phyloP scores from a whole-genome alignment of 305 asterid genomes.

The Fraxinus xanthoxyloides region DNA sequence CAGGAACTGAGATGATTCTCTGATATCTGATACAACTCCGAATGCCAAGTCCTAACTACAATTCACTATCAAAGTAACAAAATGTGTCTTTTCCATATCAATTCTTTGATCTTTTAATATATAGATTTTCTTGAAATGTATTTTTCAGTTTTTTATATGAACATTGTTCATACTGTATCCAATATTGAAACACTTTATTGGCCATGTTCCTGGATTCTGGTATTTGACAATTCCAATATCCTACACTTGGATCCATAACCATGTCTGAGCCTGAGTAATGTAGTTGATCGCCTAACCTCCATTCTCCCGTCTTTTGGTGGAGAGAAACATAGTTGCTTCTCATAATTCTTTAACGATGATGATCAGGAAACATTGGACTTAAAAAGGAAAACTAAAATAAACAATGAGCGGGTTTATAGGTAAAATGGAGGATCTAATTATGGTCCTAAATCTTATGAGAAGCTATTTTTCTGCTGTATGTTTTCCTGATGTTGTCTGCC shows the following conservation, averaged over 20 bases:
- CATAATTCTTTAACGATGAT: not conserved
- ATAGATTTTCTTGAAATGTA: not conserved
- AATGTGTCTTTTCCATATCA: not conserved
- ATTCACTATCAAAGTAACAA: not conserved
- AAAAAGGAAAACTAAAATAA: not conserved
- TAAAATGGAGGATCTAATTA: not conserved
- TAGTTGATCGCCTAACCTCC: not conserved
- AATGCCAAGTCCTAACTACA: not conserved
- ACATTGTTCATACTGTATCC: not conserved
- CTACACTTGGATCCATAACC: not conserved
- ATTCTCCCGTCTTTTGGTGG: not conserved
- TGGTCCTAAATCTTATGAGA: not conserved
- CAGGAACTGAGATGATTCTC: not conserved
- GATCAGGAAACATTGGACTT: not conserved
- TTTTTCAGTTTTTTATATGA: not conserved
- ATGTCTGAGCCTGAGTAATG: not conserved
- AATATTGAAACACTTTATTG: not conserved
- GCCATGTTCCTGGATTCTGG: not conserved
- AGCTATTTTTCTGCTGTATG: not conserved
- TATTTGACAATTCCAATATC: not conserved
- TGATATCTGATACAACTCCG: not conserved
- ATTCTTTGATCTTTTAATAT: not conserved
- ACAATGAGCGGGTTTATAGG: not conserved
- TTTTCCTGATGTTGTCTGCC: not conserved
- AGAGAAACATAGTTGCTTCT: not conserved